Evolutionary conservation across 83 land plant species (phyloP).

Genomic region (Picea abies): DNA sequence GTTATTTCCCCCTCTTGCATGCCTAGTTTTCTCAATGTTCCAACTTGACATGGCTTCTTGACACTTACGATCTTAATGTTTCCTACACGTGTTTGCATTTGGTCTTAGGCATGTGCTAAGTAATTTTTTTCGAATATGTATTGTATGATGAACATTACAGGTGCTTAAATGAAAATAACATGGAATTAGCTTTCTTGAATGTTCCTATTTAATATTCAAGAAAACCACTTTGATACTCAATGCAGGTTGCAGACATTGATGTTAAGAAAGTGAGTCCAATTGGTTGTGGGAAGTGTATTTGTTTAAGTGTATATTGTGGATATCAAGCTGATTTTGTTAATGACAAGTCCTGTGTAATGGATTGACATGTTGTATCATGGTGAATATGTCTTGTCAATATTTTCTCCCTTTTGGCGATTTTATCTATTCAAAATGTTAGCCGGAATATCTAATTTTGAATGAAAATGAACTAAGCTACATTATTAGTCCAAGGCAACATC

Average conservation of each 20-base stretch:
- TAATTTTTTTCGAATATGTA: neutral
- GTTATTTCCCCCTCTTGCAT: too few species aligned
- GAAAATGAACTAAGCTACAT: too few species aligned
- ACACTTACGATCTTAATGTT: too few species aligned
- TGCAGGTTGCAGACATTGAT: constrained; percentile 83
- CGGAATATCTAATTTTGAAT: too few species aligned
- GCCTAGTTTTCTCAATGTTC: too few species aligned
- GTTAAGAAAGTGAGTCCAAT: constrained; percentile 91
- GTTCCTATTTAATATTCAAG: neutral
- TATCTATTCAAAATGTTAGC: too few species aligned
- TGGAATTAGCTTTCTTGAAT: neutral
- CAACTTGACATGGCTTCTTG: too few species aligned
- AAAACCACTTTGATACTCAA: neutral
- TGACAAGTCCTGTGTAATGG: constrained; percentile 80
- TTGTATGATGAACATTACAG: neutral
- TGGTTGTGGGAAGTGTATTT: constrained; percentile 77
- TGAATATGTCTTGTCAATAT: constrained; percentile 47
- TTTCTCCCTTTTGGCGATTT: neutral
- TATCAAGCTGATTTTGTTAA: constrained; percentile 66
- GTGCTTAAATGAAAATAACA: neutral
- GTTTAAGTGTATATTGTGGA: constrained; percentile 89
- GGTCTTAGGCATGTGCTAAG: neutral
- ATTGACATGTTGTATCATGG: constrained; percentile 85
- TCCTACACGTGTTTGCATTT: neutral
- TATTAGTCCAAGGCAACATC: too few species aligned